Evolutionary conservation across 164 flowering plant genomes (phyloP).

Genomic region (Kingdonia uniflora): DNA sequence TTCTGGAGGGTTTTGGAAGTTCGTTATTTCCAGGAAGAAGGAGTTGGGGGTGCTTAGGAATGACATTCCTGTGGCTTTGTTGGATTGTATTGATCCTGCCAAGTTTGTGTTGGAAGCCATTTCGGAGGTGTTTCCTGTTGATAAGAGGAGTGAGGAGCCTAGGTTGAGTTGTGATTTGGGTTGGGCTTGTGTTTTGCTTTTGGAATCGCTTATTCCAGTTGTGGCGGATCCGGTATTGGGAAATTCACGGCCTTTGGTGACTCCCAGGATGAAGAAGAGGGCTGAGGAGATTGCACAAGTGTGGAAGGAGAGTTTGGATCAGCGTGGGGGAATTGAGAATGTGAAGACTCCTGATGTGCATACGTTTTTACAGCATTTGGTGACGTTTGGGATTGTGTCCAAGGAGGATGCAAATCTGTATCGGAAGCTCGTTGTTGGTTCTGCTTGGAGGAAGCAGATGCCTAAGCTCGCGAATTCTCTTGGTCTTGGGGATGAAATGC

Average conservation of each 20-base stretch:
- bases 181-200: conserved; percentile 88
- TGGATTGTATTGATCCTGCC: conserved; percentile 77
- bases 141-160: conserved; percentile 40
- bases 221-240: conserved; percentile 83
- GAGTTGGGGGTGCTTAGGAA: conserved; percentile 51
- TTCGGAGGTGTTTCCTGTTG: conserved; percentile 85
- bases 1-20: conserved; percentile 54
- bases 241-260: conserved; percentile 66
- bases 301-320: conserved; percentile 83
- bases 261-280: conserved; percentile 56
- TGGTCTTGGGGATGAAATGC: conserved; percentile 74
- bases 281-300: conserved; percentile 72
- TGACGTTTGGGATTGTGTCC: conserved; percentile 78
- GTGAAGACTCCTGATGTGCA: conserved; percentile 94
- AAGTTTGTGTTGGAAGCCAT: conserved; percentile 75
- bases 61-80: conserved; percentile 44
- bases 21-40: conserved; percentile 63
- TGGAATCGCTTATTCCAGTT: conserved; percentile 77
- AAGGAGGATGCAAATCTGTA: conserved; percentile 64
- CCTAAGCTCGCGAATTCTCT: conserved; percentile 93
- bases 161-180: conserved; percentile 61
- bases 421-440: conserved; percentile 75
- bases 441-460: conserved; percentile 99
- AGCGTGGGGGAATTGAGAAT: conserved; percentile 90
- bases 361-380: conserved; percentile 86